Conservation (phyloP, 2,329 filamentous ascomycete genomes). For the Chlorencoelia australis region DNA sequence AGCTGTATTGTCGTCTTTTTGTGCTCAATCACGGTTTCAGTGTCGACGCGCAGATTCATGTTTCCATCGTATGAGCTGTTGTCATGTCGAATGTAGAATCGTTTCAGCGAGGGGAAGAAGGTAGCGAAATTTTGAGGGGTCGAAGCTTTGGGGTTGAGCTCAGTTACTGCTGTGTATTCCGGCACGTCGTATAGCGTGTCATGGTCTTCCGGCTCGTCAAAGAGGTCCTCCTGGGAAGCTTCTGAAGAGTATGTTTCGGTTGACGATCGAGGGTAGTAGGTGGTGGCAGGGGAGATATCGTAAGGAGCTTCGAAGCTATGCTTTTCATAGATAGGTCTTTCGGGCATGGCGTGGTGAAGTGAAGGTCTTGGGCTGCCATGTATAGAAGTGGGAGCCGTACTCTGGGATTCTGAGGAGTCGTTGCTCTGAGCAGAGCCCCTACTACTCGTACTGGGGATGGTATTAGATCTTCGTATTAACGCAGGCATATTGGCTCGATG, state of each 20-base stretch:
- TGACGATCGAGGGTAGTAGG: conserved; percentile 28
- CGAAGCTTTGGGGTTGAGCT: conserved; percentile 60
- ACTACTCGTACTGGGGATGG: conserved; percentile 27
- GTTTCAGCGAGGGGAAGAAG: conserved; percentile 76
- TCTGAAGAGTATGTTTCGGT: conserved; percentile 72
- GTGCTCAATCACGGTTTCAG: conserved; percentile 44
- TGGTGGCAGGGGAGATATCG: conserved; percentile 19
- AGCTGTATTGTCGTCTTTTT: conserved; percentile 61
- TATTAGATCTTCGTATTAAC: conserved; percentile 19
- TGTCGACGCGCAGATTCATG: conserved; percentile 91
- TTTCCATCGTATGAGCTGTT: conserved; percentile 85
- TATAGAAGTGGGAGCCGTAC: conserved; percentile 38
- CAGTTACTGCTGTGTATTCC: conserved; percentile 46
- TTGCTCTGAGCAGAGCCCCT: conserved; percentile 34
- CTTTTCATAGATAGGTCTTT: conserved; percentile 11
- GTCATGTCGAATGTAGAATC: conserved; percentile 78
- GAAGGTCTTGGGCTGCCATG: conserved; percentile 31
- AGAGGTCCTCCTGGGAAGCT: conserved; percentile 44
- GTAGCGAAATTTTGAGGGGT: conserved; percentile 73
- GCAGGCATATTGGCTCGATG: conserved; percentile 20
- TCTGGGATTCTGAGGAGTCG: conserved; percentile 34
- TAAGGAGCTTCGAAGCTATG: conserved; percentile 5
- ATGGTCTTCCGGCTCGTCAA: conserved; percentile 37
- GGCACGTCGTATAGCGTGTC: conserved; percentile 26
- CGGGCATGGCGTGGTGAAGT: conserved; percentile 12